A percentile compares a stretch with the other conserved stretches of the same genome.
Evolutionary conservation across 176 grass and related monocot species (phyloP).

Genomic region (Ensete ventricosum): DNA sequence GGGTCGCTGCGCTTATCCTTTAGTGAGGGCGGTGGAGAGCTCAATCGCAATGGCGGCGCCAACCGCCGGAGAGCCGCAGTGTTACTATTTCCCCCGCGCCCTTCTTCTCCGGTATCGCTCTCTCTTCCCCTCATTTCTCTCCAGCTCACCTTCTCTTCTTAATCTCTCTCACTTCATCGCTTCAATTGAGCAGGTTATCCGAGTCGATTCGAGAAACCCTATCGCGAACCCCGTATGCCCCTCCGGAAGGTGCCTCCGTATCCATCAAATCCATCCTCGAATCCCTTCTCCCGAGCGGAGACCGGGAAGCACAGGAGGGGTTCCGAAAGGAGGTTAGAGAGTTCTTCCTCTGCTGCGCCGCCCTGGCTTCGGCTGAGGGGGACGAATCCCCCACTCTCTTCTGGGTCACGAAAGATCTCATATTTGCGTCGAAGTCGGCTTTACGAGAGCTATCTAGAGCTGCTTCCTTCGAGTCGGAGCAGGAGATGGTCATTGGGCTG

Average conservation of each 20-base stretch:
- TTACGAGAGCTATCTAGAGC: conserved; percentile 26
- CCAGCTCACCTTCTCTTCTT: too few species aligned
- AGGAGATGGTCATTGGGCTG: conserved; percentile 40
- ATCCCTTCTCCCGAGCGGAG: conserved; percentile 37
- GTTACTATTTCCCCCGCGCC: conserved; percentile 4
- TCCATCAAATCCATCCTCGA: conserved; percentile 51
- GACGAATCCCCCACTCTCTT: conserved; percentile 42
- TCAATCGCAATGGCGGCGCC: background rate
- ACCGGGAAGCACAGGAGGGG: background rate
- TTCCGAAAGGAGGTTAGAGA: conserved; percentile 23
- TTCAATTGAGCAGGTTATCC: conserved; percentile 6
- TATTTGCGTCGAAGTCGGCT: conserved; percentile 13
- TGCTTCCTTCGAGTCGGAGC: conserved; percentile 25
- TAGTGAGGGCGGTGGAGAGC: too few species aligned
- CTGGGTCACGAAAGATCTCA: conserved; percentile 51
- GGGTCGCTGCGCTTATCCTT: too few species aligned
- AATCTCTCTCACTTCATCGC: background rate
- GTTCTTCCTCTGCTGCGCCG: conserved; percentile 60
- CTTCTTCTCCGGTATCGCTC: conserved; percentile 18
- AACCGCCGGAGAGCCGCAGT: background rate
- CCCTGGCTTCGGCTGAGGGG: conserved; percentile 25
- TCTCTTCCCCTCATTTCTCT: background rate
- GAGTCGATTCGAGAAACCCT: conserved; percentile 35
- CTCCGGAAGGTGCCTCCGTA: conserved; percentile 35
- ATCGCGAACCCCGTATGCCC: conserved; percentile 36